Base-by-base conservation (phyloP, 345 rosid genomes). In the Limnanthes douglasii region DNA sequence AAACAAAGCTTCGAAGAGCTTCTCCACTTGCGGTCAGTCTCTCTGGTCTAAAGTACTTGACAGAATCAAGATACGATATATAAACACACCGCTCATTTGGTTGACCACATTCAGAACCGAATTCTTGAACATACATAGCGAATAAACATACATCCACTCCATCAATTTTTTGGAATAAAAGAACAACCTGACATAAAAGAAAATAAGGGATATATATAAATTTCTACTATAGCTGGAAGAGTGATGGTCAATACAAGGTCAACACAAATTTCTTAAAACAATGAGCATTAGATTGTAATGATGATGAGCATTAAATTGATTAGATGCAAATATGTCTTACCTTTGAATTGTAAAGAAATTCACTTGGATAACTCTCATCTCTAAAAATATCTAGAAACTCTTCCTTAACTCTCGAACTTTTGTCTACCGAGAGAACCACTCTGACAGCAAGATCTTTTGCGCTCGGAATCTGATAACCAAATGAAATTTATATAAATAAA, bases 1-100 rank as follows among this genome's bases (percentile, higher is more conserved):
- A 88, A 45, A 88, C 95, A 58, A 69, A 74, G 30, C 90, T 83
- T 22, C 92, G 75, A 18, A 88, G 78, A 53, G 93, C 78, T 58
- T 88, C 92, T 53, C 95, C 84, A 5, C 73, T 11, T 37, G 31
- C 46, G 18, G 69, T 58, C 24, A 51, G 31, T 65, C 81, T 62
- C 57, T 79, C 86, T 10, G 95, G 97, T 56, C 90, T 70, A 28
- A 88, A 88, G 54, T 88, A 83, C 58, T 88, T 83, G 39, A 88
- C 93, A 0, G 95, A 88, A 62, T 88, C 95, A 28, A 88, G 75
- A 55, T 83, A 88, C 0, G 75, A 56, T 8, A 88, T 64, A 76
- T 88, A 88, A 32, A 80, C 69, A 18, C 81, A 76, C 3, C 97
- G 86, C 37, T 88, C 90, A 67, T 88, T 88, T 51, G 94, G 95